Evolutionary conservation across 2,329 filamentous ascomycete species (phyloP).

Genomic region (Claviceps pazoutovae): DNA sequence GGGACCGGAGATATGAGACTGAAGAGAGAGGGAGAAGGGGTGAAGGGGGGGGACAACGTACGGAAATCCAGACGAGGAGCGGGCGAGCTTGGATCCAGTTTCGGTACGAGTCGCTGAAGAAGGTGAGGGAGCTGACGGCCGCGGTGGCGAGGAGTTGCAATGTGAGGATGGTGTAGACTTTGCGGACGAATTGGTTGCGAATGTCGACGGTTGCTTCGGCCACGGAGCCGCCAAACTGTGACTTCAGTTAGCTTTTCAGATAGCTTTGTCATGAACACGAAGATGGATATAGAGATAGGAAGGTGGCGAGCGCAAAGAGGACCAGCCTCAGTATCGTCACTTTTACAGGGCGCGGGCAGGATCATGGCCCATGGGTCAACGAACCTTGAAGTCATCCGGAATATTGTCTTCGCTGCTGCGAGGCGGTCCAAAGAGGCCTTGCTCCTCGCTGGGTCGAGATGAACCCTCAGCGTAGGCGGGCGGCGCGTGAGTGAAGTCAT

Average conservation of each 20-base stretch:
- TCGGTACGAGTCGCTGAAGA: conserved; percentile 69
- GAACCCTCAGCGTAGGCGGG: conserved; percentile 58
- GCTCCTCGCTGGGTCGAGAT: conserved; percentile 36
- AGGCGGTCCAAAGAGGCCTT: conserved; percentile 52
- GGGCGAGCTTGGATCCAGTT: conserved; percentile 73
- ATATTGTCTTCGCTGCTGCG: conserved; percentile 79
- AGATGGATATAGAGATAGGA: no score
- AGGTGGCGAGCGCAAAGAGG: background rate
- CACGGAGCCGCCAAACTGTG: conserved; percentile 77
- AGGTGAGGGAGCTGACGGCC: conserved; percentile 67
- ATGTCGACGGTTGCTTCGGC: conserved; percentile 91
- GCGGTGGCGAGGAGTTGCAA: conserved; percentile 80
- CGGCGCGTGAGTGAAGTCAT: conserved; percentile 66
- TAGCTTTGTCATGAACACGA: background rate
- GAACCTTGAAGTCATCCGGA: conserved; percentile 91
- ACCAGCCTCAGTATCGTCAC: background rate
- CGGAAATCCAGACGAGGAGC: conserved; percentile 74
- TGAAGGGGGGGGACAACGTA: conserved; percentile 22
- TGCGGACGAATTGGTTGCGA: conserved; percentile 90
- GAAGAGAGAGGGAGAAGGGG: background rate
- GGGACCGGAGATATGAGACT: background rate
- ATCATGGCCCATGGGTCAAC: background rate
- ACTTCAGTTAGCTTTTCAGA: background rate
- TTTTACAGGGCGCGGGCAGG: background rate
- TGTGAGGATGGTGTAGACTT: conserved; percentile 97